Evolutionary conservation across 2,329 filamentous ascomycete species (phyloP).

Genomic region (Colletotrichum sp.): DNA sequence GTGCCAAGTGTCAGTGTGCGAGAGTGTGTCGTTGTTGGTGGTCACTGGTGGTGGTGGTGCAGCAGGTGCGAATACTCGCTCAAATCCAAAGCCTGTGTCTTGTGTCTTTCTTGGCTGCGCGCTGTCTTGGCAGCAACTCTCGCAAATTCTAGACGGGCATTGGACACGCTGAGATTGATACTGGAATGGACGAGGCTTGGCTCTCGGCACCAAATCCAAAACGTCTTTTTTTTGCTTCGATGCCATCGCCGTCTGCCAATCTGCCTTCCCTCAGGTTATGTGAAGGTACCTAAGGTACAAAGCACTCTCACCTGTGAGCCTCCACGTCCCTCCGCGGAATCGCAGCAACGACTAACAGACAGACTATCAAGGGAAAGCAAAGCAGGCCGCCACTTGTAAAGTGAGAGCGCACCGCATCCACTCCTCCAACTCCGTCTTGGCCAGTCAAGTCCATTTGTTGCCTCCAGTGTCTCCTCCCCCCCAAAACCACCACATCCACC

Average conservation of each 20-base stretch:
- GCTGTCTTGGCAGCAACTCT: slow-evolving; percentile 15
- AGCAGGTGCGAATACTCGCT: neutral
- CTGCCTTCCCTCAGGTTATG: neutral
- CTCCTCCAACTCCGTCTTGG: neutral
- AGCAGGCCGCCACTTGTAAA: slow-evolving; percentile 1
- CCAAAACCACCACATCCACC: neutral
- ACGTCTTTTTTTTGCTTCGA: neutral
- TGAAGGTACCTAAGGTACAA: too few relatives aligned
- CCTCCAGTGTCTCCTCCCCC: neutral
- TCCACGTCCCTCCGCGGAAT: too few relatives aligned
- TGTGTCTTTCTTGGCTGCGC: slow-evolving; percentile 17
- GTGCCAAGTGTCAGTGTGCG: neutral
- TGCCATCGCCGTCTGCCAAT: neutral
- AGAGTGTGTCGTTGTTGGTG: neutral
- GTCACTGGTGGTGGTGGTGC: neutral
- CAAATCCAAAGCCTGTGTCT: neutral
- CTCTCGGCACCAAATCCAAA: neutral
- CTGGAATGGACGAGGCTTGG: slow-evolving; percentile 5
- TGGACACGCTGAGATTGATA: neutral
- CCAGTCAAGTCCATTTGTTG: neutral
- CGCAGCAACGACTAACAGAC: neutral
- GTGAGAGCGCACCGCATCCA: neutral
- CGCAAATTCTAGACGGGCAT: neutral
- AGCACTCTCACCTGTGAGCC: too few relatives aligned
- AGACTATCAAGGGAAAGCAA: neutral